phyloP scores from a whole-genome alignment of 140 eudicot genomes.

The Erigeron philadelphicus region DNA sequence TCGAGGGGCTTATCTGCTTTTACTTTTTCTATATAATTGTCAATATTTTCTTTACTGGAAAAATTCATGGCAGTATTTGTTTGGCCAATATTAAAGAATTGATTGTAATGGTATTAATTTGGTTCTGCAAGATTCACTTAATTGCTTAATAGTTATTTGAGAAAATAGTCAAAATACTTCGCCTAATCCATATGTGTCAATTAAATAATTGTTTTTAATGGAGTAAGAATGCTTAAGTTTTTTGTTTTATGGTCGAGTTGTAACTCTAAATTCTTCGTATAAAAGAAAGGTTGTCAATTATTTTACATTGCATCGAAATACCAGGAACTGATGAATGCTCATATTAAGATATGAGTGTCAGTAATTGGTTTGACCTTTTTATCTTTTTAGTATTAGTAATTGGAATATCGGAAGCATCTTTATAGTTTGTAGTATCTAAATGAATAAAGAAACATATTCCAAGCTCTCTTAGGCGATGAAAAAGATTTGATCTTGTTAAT shows the following conservation, averaged over 20 bases:
- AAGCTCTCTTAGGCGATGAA: neutral
- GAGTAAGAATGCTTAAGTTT: neutral
- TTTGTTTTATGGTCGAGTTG: neutral
- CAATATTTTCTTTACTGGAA: neutral
- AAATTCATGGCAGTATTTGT: neutral
- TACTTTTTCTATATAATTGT: neutral
- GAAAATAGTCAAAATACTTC: neutral
- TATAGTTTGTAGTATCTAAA: neutral
- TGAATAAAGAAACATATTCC: neutral
- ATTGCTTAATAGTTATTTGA: neutral
- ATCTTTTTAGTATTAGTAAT: neutral
- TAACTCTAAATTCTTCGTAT: neutral
- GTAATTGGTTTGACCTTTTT: neutral
- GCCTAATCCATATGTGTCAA: neutral
- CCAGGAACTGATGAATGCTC: slow-evolving; percentile 3
- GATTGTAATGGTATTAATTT: slow-evolving; percentile 9
- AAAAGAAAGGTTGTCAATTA: neutral
- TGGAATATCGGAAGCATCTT: neutral
- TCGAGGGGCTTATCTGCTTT: neutral
- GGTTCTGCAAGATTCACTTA: neutral
- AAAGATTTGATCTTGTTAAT: neutral
- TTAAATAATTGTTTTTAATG: neutral
- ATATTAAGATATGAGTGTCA: slow-evolving; percentile 3
- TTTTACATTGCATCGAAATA: slow-evolving; percentile 8
- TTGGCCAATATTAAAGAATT: neutral